Base-by-base conservation (phyloP, 805 yeast genomes). In the Ogataea pignaliae region DNA sequence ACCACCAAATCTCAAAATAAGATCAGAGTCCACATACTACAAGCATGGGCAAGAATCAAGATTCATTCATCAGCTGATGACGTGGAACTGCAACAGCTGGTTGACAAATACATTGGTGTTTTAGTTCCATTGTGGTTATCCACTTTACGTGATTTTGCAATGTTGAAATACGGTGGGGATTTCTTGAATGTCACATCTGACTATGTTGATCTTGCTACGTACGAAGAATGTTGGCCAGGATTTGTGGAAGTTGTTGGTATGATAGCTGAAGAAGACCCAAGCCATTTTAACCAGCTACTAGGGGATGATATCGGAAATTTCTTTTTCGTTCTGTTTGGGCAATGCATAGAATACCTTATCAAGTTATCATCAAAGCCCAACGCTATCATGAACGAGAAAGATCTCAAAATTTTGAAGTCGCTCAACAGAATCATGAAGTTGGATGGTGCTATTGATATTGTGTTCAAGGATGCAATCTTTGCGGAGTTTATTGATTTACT, bases 101-200 rank as follows among this genome's bases (percentile, higher is more conserved):
- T 83, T 12, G 65, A 68, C 14, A 79, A 80, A 29, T 83, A 87
- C 56, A 71, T 80, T 41, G 72, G 70, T 5, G 61, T 76, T 15
- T 71, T 93, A 44, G 75, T 79, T 0, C 86, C 96, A 0, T 64
- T 88, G 41, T 93, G 98, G 98, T 73, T 87, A 4, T 66, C 83
- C 5, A 72, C 85, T 0, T 61, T 93, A 45, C 74, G 86, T 41
- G 96, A 90, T 45, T 86, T 73, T 56, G 84, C 95, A 0, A 72
- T 80, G 54, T 58, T 81, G 30, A 81, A 79, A 54, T 85, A 83
- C 54, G 72, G 64, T 60, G 63, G 54, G 50, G 69, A 36, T 13
- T 58, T 55, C 35, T 44, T 55, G 29, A 51, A 47, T 14, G 52
- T 47, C 5, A 73, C 69, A 40, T 71, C 72, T 5, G 75, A 71